Conservation (phyloP, 202 grass and related monocot genomes). For the Musa balbisiana region DNA sequence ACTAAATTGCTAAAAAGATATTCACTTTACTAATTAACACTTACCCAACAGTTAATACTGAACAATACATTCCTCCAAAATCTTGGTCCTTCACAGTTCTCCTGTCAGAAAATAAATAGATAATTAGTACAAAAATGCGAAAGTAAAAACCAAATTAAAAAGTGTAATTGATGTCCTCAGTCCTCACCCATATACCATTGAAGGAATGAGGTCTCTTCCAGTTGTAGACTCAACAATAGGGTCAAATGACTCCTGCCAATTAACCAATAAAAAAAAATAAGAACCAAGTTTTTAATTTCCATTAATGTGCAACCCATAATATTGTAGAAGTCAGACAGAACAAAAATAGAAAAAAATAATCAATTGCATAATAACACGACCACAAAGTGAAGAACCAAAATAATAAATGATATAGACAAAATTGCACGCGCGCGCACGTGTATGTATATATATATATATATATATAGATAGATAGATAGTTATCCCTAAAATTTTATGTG, state of each 20-base stretch:
- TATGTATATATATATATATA: too few species aligned
- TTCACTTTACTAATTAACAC: constrained; percentile 3
- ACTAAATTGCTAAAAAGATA: neutral
- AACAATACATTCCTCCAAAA: constrained; percentile 93
- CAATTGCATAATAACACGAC: too few species aligned
- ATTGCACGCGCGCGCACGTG: too few species aligned
- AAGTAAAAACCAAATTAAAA: neutral
- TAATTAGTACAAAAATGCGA: neutral
- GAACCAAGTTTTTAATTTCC: too few species aligned
- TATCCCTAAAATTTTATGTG: too few species aligned
- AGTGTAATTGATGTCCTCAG: constrained; percentile 24
- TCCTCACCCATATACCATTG: constrained; percentile 88
- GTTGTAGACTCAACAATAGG: constrained; percentile 69
- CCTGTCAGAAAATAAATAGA: constrained; percentile 32
- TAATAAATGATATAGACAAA: too few species aligned
- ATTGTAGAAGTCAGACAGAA: too few species aligned
- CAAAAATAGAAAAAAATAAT: too few species aligned
- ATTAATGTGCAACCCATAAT: too few species aligned
- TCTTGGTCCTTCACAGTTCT: constrained; percentile 62
- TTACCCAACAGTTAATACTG: constrained; percentile 74
- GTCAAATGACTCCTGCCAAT: constrained; percentile 83
- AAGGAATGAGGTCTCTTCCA: constrained; percentile 80
- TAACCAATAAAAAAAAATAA: neutral
- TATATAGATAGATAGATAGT: too few species aligned
- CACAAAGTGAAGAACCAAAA: too few species aligned